Conservation (phyloP, 1,139 yeast species). For the Chernovozyma sophiae-reginae region DNA sequence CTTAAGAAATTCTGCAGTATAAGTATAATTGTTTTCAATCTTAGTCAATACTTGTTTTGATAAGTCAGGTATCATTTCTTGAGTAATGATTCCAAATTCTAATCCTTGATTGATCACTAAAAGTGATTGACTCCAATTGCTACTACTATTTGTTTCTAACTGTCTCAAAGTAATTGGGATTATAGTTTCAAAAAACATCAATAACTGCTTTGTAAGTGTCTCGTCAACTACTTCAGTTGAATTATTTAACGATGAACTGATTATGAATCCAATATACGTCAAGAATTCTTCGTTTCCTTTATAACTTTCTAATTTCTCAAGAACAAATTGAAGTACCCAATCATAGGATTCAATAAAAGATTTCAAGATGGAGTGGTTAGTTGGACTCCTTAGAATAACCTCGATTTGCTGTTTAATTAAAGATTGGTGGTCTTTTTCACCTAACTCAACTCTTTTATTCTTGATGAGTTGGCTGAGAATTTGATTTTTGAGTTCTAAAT, state of each 20-base stretch:
- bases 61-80: background rate
- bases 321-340: background rate
- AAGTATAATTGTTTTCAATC: slow-evolving; percentile 1
- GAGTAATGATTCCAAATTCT: slow-evolving; percentile 4
- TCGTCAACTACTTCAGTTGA: background rate
- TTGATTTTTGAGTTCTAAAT: background rate
- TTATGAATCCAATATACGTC: background rate
- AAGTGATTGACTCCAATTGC: slow-evolving; percentile 14
- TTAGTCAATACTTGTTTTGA: background rate
- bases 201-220: background rate
- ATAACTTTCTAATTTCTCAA: background rate
- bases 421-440: slow-evolving; percentile 15
- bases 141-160: background rate
- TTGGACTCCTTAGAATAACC: slow-evolving; percentile 11
- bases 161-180: slow-evolving; percentile 44
- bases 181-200: slow-evolving; percentile 20
- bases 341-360: slow-evolving; percentile 12
- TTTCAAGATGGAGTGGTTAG: slow-evolving; percentile 20
- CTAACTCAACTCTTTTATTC: slow-evolving; percentile 19
- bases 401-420: slow-evolving; percentile 12
- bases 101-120: slow-evolving; percentile 12
- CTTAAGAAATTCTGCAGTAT: slow-evolving; percentile 4
- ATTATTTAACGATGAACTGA: background rate
- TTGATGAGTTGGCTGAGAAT: slow-evolving; percentile 15
- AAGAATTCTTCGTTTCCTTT: background rate